Percentiles rank a stretch among this genome's conserved stretches.
Conservation (phyloP, 176 grass and related monocot species). For the Cenchrus fungigraminus region DNA sequence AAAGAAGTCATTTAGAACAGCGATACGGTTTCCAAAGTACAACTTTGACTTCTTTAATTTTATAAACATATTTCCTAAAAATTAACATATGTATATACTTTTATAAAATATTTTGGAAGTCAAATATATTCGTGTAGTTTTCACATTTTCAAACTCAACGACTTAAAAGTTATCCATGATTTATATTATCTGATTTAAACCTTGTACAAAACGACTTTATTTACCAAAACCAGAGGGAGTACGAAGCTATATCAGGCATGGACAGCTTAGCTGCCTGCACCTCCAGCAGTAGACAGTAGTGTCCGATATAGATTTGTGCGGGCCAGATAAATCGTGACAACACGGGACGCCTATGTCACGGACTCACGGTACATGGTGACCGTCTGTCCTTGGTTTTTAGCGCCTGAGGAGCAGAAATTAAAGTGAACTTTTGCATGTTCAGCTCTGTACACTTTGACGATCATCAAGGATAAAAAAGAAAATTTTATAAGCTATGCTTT, state of each 20-base stretch:
- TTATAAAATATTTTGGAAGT: no score
- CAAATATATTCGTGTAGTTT: no score
- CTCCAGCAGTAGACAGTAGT: background rate
- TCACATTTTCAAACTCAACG: no score
- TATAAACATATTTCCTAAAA: no score
- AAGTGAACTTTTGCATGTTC: background rate
- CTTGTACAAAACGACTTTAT: no score
- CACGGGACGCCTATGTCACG: background rate
- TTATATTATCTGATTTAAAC: no score
- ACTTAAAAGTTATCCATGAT: no score
- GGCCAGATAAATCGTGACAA: background rate
- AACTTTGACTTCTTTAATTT: no score
- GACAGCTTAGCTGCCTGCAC: background rate
- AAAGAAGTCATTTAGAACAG: no score
- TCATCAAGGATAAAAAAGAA: background rate
- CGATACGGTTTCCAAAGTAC: no score
- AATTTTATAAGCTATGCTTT: background rate
- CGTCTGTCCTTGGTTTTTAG: background rate
- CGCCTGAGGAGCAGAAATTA: background rate
- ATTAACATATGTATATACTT: no score
- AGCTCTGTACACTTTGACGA: background rate
- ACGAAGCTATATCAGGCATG: background rate
- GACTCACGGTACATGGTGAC: background rate
- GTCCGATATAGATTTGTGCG: background rate
- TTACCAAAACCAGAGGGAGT: no score